Evolutionary conservation across 352 stramenopile species (phyloP), one percentile per base, ranked within the genome.

Genomic region (Phytophthora boehmeriae): DNA sequence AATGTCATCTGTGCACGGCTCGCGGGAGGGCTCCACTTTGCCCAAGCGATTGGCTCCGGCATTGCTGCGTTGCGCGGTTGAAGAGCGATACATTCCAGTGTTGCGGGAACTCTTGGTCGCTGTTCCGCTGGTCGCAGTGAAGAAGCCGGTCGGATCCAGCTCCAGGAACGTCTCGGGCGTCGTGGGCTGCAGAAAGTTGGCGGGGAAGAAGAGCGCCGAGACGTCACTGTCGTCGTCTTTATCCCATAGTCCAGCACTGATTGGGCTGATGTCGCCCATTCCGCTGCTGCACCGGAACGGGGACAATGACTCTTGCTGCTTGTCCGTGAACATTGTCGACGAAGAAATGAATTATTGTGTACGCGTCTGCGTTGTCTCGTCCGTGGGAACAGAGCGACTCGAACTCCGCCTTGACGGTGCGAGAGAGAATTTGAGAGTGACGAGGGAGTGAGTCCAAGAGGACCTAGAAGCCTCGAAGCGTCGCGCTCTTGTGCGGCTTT

Each of bases 1-100:
- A 35, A 88, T 86, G 27, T 85, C 78, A 44, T 75, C 78, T 0
- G 68, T 76, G 55, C 74, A 84, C 10, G 76, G 75, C 63, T 88
- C 78, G 11, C 58, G 66, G 20, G 68, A 81, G 34, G 78, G 76
- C 52, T 86, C 76, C n/a, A 84, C 36, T 35, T 73, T 72, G 45
- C 39, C 20, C 62, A 32, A 65, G 36, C 59, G 65, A 32, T 42
- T 55, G 10, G 45, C 30, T 4, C 30, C 46, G 17, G 27, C 27
- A 55, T n/a, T 35, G 42, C 30, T 42, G 44, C 13, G 17, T 27
- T 48, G 42, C 14, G 42, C 6, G 11, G 22, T n/a, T 17, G 17
- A 9, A 32, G 42, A 4, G 20, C 17, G 20, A 6, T 17, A 22
- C 8, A 16, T 48, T 13, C 42, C 42, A 22, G 2, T 44, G 32